Conservation (phyloP, 176 grass and related monocot genomes). For the Chrysopogon serrulatus region DNA sequence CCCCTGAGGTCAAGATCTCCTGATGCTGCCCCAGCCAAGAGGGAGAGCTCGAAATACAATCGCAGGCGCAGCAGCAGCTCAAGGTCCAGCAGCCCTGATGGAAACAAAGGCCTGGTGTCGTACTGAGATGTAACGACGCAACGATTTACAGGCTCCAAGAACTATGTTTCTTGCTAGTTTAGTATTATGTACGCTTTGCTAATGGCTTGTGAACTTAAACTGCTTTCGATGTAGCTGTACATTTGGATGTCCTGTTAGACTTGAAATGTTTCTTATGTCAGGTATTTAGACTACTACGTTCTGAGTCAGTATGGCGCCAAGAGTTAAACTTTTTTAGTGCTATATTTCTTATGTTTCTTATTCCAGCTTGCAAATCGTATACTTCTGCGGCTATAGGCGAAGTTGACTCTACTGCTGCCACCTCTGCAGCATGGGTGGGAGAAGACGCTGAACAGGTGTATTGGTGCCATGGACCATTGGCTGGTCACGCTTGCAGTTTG, state of each 20-base stretch:
- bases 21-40: slow-evolving; percentile 28
- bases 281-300: neutral
- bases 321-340: neutral
- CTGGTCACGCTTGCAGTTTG: too few relatives aligned
- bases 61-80: slow-evolving; percentile 57
- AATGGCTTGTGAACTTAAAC: neutral
- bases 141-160: neutral
- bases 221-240: neutral
- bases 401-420: too few relatives aligned
- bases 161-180: slow-evolving; percentile 12
- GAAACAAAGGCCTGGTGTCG: slow-evolving; percentile 62
- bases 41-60: slow-evolving; percentile 38
- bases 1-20: slow-evolving; percentile 37
- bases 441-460: too few relatives aligned
- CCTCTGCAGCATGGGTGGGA: too few relatives aligned
- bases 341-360: neutral
- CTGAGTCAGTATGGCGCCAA: neutral
- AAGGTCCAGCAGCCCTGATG: slow-evolving; percentile 60
- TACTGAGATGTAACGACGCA: slow-evolving; percentile 30
- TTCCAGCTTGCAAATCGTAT: too few relatives aligned
- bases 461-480: too few relatives aligned
- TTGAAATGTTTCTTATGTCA: neutral
- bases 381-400: too few relatives aligned
- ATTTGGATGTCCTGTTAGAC: neutral
- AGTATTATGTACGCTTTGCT: neutral